Percentiles rank a stretch among this genome's conserved stretches.
These are phyloP conservation scores for Cinnamomum chago DNA, from an alignment of 164 flowering plant genomes.

Conservation along the genomic window DNA sequence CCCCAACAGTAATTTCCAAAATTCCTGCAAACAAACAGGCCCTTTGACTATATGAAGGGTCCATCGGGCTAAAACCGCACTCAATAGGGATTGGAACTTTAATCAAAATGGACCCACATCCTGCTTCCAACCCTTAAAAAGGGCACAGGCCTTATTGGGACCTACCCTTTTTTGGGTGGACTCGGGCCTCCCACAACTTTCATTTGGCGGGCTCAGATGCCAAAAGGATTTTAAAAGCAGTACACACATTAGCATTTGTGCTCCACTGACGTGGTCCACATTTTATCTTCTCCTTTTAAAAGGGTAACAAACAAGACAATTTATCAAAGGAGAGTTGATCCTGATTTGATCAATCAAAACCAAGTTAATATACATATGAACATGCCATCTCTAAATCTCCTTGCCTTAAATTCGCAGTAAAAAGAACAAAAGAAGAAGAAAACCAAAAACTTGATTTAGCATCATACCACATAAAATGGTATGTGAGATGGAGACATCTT, in stretches of 20 bases:
- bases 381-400: background rate
- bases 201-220: too few species aligned
- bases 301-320: background rate
- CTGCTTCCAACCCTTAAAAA: too few species aligned
- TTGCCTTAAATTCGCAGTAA: background rate
- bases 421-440: background rate
- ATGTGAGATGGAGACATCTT: conserved; percentile 68
- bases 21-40: too few species aligned
- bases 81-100: too few species aligned
- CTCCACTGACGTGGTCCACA: background rate
- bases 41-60: too few species aligned
- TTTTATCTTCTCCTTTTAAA: conserved; percentile 12
- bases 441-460: background rate
- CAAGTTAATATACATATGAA: background rate
- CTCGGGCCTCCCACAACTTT: too few species aligned
- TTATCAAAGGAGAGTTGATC: background rate
- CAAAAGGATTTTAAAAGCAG: too few species aligned
- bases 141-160: too few species aligned
- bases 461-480: conserved; percentile 61
- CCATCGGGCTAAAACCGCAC: too few species aligned
- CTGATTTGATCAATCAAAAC: background rate
- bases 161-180: too few species aligned
- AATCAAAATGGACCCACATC: too few species aligned
- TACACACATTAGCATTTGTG: background rate
- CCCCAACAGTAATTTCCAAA: too few species aligned